phyloP scores from a whole-genome alignment of 2,329 filamentous ascomycete genomes.

The Leptographium flavum region DNA sequence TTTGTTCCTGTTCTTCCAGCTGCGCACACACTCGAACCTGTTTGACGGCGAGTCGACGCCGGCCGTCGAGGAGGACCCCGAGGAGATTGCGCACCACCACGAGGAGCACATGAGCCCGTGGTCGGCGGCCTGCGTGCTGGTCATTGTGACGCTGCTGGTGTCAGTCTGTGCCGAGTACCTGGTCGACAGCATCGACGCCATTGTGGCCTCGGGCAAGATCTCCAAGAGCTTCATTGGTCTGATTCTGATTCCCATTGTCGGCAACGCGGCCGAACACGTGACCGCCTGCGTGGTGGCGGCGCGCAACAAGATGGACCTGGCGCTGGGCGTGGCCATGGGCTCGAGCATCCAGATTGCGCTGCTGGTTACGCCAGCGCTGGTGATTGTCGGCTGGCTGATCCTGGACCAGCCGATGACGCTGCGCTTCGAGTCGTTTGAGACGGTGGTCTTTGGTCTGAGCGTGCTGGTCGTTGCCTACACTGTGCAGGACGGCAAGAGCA shows the following conservation, averaged over 20 bases:
- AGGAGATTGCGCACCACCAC: no score
- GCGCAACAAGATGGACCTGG: constrained; percentile 63
- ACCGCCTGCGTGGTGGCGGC: constrained; percentile 67
- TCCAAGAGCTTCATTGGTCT: constrained; percentile 66
- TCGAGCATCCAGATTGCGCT: constrained; percentile 74
- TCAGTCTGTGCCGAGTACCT: constrained; percentile 72
- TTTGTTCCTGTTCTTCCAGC: constrained; percentile 65
- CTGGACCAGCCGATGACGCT: constrained; percentile 60
- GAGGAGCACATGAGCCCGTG: constrained; percentile 43
- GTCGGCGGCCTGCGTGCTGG: constrained; percentile 51
- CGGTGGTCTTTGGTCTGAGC: constrained; percentile 61
- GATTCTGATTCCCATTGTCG: constrained; percentile 70
- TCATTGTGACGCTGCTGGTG: constrained; percentile 56
- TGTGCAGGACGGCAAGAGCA: constrained; percentile 69
- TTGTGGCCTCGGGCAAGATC: constrained; percentile 44
- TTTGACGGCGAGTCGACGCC: constrained; percentile 43
- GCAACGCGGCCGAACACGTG: constrained; percentile 70
- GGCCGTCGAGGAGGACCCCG: constrained; percentile 24
- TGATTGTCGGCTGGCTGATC: constrained; percentile 66
- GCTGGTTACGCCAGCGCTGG: constrained; percentile 66
- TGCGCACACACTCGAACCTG: constrained; percentile 57
- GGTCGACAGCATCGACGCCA: constrained; percentile 56
- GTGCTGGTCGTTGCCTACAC: constrained; percentile 63
- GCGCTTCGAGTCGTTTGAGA: constrained; percentile 70
- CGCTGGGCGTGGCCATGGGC: constrained; percentile 70